Conservation (phyloP, 2,329 filamentous ascomycete genomes). For the Monilinia laxa region DNA sequence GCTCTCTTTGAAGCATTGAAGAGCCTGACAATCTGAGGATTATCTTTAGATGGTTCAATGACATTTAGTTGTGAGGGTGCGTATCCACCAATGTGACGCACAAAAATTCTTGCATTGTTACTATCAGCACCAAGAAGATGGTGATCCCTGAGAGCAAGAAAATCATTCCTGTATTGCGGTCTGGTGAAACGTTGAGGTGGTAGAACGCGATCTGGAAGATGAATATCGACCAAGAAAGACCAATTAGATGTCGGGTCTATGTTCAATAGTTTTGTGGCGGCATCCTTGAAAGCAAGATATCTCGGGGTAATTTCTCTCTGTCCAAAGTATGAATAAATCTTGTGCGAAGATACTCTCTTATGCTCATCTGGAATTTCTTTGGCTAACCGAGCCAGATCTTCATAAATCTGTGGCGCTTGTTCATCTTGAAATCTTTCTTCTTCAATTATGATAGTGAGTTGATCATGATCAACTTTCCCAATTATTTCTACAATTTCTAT, state of each 20-base stretch:
- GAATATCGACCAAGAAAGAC: slow-evolving; percentile 19
- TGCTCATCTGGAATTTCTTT: slow-evolving; percentile 10
- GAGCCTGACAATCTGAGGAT: slow-evolving; percentile 2
- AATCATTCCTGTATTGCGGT: slow-evolving; percentile 14
- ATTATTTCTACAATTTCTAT: background rate
- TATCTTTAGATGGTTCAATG: slow-evolving; percentile 10
- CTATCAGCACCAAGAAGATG: background rate
- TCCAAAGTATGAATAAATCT: slow-evolving; percentile 20
- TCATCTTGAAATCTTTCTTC: background rate
- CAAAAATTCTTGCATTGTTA: background rate
- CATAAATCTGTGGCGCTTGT: background rate
- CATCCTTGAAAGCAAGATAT: slow-evolving; percentile 14
- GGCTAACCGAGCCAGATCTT: slow-evolving; percentile 1
- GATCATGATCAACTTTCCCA: slow-evolving; percentile 17
- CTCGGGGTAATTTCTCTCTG: background rate
- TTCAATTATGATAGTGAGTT: slow-evolving; percentile 17
- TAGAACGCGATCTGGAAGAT: slow-evolving; percentile 2
- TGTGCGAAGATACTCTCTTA: background rate
- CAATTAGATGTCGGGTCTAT: slow-evolving; percentile 19
- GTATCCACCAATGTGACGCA: slow-evolving; percentile 4
- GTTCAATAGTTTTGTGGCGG: slow-evolving; percentile 13
- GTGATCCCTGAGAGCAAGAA: slow-evolving; percentile 6
- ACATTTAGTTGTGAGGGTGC: background rate
- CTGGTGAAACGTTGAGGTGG: slow-evolving; percentile 2
- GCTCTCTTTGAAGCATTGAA: background rate